These are phyloP conservation scores for Hortaea werneckii DNA, from an alignment of 2,329 filamentous ascomycete genomes.

Conservation along the genomic window DNA sequence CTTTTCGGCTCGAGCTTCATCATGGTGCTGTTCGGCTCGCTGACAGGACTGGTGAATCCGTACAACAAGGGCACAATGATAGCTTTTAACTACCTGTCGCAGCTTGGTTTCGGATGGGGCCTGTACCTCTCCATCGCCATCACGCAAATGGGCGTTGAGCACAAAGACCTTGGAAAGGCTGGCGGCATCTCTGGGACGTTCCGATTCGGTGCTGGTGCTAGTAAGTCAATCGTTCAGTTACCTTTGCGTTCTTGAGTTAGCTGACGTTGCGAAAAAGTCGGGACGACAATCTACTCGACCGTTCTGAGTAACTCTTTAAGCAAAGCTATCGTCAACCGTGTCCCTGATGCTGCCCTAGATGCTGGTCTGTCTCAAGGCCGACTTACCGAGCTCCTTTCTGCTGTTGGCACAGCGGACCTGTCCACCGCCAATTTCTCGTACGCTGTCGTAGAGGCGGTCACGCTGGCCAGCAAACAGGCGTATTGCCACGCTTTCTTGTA, in stretches of 20 bases:
- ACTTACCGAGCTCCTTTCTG: neutral
- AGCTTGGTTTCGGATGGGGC: constrained; percentile 39
- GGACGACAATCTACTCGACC: no score
- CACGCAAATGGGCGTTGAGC: constrained; percentile 41
- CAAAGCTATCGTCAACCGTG: no score
- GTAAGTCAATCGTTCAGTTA: no score
- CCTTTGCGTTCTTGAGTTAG: no score
- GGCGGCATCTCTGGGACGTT: constrained; percentile 30
- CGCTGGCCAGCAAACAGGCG: neutral
- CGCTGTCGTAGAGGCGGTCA: neutral
- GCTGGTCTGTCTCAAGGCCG: neutral
- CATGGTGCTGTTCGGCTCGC: constrained; percentile 30
- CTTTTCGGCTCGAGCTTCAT: constrained; percentile 33
- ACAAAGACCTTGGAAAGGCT: constrained; percentile 38
- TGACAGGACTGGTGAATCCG: constrained; percentile 31
- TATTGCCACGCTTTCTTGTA: neutral
- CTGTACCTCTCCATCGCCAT: constrained; percentile 40
- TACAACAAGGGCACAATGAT: constrained; percentile 31
- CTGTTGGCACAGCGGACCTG: neutral
- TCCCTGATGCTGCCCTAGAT: neutral
- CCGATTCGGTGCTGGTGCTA: constrained; percentile 1
- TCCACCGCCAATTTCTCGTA: neutral
- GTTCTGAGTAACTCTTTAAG: no score
- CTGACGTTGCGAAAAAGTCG: no score
- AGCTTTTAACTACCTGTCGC: constrained; percentile 38